phyloP scores from a whole-genome alignment of 768 basidiomycete genomes.

The Naganishia onofrii region DNA sequence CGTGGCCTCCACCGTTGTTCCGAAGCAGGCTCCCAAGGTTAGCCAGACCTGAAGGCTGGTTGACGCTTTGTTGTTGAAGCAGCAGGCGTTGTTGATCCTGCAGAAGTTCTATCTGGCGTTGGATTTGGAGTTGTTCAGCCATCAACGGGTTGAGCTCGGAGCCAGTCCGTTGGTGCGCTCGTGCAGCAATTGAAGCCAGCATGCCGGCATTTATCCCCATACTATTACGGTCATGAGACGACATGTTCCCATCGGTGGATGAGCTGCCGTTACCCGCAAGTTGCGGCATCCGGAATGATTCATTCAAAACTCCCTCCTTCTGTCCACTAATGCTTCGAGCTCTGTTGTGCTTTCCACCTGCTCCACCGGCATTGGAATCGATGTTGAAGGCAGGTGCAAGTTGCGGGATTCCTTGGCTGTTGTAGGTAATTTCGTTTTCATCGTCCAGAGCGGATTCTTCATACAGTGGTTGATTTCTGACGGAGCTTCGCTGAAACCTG shows the following conservation, averaged over 20 bases:
- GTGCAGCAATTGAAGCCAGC: conserved; percentile 50
- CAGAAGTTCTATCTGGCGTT: conserved; percentile 52
- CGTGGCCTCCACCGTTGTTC: background rate
- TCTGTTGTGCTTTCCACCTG: background rate
- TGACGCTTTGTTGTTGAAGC: conserved; percentile 38
- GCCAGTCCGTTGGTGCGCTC: conserved; percentile 51
- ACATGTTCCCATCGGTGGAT: conserved; percentile 42
- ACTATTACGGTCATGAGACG: conserved; percentile 54
- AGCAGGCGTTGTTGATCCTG: conserved; percentile 51
- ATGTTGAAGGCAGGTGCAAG: conserved; percentile 66
- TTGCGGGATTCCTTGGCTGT: conserved; percentile 73
- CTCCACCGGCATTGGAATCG: conserved; percentile 23
- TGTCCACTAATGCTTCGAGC: conserved; percentile 36
- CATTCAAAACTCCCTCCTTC: conserved; percentile 47
- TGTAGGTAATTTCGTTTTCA: conserved; percentile 32
- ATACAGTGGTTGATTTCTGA: conserved; percentile 38
- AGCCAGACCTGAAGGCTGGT: conserved; percentile 14
- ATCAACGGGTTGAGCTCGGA: conserved; percentile 61
- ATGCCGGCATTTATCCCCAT: conserved; percentile 43
- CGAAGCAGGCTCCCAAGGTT: conserved; percentile 12
- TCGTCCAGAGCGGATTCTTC: conserved; percentile 46
- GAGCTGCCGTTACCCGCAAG: conserved; percentile 27
- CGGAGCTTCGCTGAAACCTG: conserved; percentile 34
- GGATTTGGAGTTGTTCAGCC: conserved; percentile 55
- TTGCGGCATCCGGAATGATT: conserved; percentile 13